These are phyloP conservation scores for Fusarium armeniacum DNA, from an alignment of 2,329 filamentous ascomycete genomes.

Conservation along the genomic window DNA sequence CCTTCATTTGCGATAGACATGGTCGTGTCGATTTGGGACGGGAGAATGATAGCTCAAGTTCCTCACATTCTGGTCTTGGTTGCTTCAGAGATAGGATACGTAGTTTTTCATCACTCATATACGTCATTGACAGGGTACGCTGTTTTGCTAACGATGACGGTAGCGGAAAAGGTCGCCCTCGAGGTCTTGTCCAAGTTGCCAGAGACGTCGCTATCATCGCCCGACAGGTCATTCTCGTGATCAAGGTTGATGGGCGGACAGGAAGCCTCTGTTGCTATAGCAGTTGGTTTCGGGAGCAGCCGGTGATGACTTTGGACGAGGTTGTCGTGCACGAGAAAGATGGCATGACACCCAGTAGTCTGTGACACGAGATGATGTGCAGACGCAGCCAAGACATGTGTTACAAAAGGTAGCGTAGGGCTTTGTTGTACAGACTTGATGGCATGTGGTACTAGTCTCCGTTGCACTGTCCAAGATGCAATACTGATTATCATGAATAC, in stretches of 20 bases:
- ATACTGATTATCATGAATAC: neutral
- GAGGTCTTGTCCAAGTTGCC: neutral
- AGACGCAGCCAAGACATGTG: neutral
- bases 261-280: neutral
- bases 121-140: neutral
- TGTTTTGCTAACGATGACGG: neutral
- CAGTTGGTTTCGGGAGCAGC: neutral
- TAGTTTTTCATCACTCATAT: neutral
- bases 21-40: too few relatives aligned
- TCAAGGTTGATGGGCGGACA: neutral
- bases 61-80: neutral
- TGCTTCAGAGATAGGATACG: neutral
- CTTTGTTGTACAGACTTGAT: neutral
- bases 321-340: neutral
- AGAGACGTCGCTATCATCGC: neutral
- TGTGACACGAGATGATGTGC: neutral
- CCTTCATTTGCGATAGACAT: too few relatives aligned
- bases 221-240: neutral
- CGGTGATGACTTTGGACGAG: neutral
- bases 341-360: neutral
- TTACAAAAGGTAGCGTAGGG: neutral
- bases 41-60: neutral
- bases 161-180: neutral
- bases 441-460: neutral
- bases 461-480: neutral